Evolutionary conservation across 768 basidiomycete genomes (phyloP), one percentile per base, ranked within the genome.

Genomic region (Boletus insuetus): DNA sequence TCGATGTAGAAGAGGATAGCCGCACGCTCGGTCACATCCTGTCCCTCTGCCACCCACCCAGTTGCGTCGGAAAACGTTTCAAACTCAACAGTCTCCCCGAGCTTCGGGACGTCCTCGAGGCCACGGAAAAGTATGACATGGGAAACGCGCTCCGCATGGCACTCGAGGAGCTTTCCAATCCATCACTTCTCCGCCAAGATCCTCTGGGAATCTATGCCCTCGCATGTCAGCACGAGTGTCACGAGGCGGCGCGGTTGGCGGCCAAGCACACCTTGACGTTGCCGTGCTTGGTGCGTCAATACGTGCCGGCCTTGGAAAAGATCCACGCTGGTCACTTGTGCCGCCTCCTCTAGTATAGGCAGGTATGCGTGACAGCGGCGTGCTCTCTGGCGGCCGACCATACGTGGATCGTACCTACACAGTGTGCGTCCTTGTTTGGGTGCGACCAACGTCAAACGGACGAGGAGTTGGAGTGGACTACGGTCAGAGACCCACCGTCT

Each of bases 121-220:
- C 49, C 2, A 29, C 53, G 17, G 32, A 12, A 3, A 66, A 65
- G 40, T 60, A 66, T 11, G 58, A 60, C 10, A 66, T 64, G 64
- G 41, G 47, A 10, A 44, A 42, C 4, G 13, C 29, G 17, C 54
- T 34, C 14, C 16, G 16, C 16, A 16, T 34, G n/a, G 49, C 42
- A 16, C 51, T 65, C 29, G 4, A 17, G 22, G 49, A 42, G 6
- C 56, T 64, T 10, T n/a, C 31, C 19, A 22, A 45, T 1, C 49
- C 49, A 3, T 32, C 29, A 0, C 1, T 63, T 6, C 60, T 63
- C 24, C 14, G 10, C 3, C 1, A 22, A n/a, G 54, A 61, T 31
- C 56, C 58, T 13, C 3, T 63, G 32, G 19, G 11, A 6, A 12
- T 53, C 5, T 66, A 55, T 42, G 55, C 41, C 9, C 43, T 65